phyloP scores from a whole-genome alignment of 257 asterid genomes.

The Solanum bukasovii region DNA sequence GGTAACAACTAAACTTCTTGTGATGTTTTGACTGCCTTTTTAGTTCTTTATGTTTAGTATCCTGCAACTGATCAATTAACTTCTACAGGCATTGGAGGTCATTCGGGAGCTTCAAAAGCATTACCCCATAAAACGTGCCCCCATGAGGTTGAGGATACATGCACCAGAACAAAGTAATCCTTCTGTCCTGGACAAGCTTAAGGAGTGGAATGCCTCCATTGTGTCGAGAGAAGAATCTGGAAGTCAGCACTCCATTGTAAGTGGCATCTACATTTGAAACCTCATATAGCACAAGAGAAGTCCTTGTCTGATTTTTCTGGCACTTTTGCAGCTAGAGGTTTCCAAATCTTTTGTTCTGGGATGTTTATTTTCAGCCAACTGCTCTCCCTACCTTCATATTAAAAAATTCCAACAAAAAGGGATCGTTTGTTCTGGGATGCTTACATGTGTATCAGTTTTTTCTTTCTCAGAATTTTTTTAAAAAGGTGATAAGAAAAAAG shows the following conservation, averaged over 20 bases:
- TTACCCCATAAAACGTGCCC: slow-evolving; percentile 78
- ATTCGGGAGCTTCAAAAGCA: slow-evolving; percentile 90
- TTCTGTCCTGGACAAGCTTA: slow-evolving; percentile 49
- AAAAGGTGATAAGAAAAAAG: background rate
- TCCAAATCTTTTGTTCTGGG: background rate
- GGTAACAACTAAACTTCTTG: slow-evolving; percentile 18
- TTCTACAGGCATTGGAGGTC: slow-evolving; percentile 76
- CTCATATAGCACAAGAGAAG: background rate
- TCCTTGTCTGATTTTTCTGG: background rate
- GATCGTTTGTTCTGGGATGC: background rate
- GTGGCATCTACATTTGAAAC: slow-evolving; percentile 12
- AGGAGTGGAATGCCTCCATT: slow-evolving; percentile 45
- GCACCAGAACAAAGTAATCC: slow-evolving; percentile 40
- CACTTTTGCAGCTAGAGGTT: background rate
- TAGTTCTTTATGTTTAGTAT: background rate
- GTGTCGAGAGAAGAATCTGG: slow-evolving; percentile 65
- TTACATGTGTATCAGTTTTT: background rate
- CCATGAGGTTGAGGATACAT: slow-evolving; percentile 76
- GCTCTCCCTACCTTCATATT: background rate
- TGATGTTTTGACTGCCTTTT: background rate
- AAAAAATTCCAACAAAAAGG: background rate
- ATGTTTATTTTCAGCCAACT: background rate
- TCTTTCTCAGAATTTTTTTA: background rate
- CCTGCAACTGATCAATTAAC: background rate
- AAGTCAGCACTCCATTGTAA: slow-evolving; percentile 51